A percentile compares a stretch with the other conserved stretches of the same genome.
These are phyloP conservation scores for Plasmodium relictum DNA, from an alignment of 169 alveolate genomes.

Conservation along the genomic window DNA sequence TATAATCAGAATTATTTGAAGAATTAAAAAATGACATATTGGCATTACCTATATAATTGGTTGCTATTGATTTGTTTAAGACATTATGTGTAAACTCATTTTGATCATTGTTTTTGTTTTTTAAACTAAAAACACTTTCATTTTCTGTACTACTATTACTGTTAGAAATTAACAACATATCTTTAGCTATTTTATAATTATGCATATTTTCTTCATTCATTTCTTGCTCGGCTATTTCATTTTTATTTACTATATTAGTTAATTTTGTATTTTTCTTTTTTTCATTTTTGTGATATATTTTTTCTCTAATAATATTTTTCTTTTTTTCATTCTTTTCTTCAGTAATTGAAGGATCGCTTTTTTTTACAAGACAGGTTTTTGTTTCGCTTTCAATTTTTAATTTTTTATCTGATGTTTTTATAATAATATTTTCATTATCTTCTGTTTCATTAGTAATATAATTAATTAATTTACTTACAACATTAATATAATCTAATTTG, in stretches of 20 bases:
- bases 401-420: constrained; percentile 18
- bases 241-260: neutral
- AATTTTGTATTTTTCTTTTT: constrained; percentile 3
- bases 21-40: constrained; percentile 2
- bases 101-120: constrained; percentile 6
- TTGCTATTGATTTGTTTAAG: neutral
- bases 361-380: constrained; percentile 23
- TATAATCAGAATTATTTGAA: constrained; percentile 4
- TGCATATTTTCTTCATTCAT: constrained; percentile 53
- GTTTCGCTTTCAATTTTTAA: constrained; percentile 45
- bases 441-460: constrained; percentile 48
- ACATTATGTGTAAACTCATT: neutral
- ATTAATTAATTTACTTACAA: constrained; percentile 34
- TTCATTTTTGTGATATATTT: constrained; percentile 7
- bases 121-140: neutral
- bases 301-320: neutral
- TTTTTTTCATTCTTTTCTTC: neutral
- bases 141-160: constrained; percentile 27
- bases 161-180: constrained; percentile 32
- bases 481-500: constrained; percentile 24
- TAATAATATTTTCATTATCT: constrained; percentile 21
- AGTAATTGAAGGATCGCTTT: neutral
- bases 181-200: constrained; percentile 53
- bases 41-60: neutral
- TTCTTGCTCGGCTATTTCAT: neutral